Conservation (phyloP, 805 yeast genomes). For the Ogataea corticis region DNA sequence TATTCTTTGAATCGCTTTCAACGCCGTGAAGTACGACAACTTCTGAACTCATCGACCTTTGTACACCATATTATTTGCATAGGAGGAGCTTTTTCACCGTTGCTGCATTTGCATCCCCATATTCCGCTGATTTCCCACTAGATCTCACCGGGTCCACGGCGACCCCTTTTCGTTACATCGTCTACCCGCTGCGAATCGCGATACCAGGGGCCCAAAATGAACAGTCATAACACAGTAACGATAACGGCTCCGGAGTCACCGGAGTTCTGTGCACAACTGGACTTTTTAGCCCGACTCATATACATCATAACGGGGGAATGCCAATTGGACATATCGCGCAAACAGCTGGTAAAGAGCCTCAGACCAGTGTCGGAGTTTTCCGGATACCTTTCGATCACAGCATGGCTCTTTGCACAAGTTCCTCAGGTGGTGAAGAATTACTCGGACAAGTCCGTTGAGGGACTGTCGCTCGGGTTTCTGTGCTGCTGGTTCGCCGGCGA, state of each 20-base stretch:
- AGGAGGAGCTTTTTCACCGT: too few species aligned
- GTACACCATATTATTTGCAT: too few species aligned
- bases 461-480: slow-evolving; percentile 61
- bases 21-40: too few species aligned
- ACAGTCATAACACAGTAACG: slow-evolving; percentile 5
- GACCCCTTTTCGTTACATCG: neutral
- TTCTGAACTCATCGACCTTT: too few species aligned
- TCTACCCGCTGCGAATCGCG: neutral
- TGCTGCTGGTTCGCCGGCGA: slow-evolving; percentile 69
- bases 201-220: slow-evolving; percentile 9
- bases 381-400: slow-evolving; percentile 44
- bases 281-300: slow-evolving; percentile 23
- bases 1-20: too few species aligned
- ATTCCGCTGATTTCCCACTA: neutral
- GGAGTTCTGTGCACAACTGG: slow-evolving; percentile 21
- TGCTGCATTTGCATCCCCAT: neutral
- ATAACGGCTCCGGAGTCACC: slow-evolving; percentile 10
- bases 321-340: slow-evolving; percentile 15
- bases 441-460: slow-evolving; percentile 61
- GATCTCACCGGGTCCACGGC: neutral
- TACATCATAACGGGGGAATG: slow-evolving; percentile 31
- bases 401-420: slow-evolving; percentile 75
- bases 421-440: slow-evolving; percentile 70
- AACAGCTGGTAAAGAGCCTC: slow-evolving; percentile 18
- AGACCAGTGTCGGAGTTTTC: slow-evolving; percentile 31